Percentiles rank a stretch among this genome's conserved stretches.
These are phyloP conservation scores for Corymbia calophylla DNA, from an alignment of 441 rosid species.

Conservation along the genomic window DNA sequence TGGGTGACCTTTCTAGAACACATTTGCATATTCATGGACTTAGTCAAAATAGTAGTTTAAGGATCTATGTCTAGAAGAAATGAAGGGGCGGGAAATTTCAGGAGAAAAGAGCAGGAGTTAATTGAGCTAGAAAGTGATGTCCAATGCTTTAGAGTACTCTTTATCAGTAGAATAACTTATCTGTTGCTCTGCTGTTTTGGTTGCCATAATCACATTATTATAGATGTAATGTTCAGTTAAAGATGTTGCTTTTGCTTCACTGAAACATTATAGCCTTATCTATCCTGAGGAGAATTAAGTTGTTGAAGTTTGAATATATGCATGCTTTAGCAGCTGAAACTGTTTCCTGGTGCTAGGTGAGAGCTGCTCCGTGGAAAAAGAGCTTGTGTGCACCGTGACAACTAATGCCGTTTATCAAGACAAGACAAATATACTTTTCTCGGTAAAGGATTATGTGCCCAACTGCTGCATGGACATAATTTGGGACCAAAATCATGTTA, in stretches of 20 bases:
- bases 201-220: neutral
- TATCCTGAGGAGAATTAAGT: neutral
- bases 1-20: neutral
- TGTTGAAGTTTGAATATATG: neutral
- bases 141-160: neutral
- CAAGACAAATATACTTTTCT: constrained; percentile 95
- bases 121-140: neutral
- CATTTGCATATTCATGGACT: neutral
- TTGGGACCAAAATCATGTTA: neutral
- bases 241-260: neutral
- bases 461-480: neutral
- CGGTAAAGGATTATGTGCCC: constrained; percentile 44
- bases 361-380: constrained; percentile 95
- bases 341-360: constrained; percentile 59
- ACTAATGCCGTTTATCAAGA: constrained; percentile 98
- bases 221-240: neutral
- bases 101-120: neutral
- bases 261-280: neutral
- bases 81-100: neutral
- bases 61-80: neutral
- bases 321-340: constrained; percentile 3
- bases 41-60: neutral
- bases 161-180: neutral
- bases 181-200: neutral
- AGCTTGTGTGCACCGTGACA: constrained; percentile 52